Evolutionary conservation across 2,329 filamentous ascomycete species (phyloP), one percentile per base, ranked within the genome.

Genomic region (Escovopsis weberi): DNA sequence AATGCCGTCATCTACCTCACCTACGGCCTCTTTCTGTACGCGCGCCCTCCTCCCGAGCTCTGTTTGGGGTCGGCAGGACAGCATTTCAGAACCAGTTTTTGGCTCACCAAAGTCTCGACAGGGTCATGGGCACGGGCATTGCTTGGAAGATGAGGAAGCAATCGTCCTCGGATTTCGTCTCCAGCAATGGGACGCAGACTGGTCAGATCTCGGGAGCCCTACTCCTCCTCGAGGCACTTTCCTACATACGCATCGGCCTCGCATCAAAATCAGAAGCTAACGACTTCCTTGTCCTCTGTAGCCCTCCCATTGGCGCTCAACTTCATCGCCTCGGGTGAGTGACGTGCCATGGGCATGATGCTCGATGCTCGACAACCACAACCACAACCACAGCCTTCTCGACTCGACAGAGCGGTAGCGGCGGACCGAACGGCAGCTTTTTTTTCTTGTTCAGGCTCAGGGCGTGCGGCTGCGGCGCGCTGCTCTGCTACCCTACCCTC

Each of bases 241-340:
- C 26, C 11, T 33, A 15, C 35, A 23, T n/a, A n/a, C n/a, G n/a
- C 2, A n/a, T 40, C n/a, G 5, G 9, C 32, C 15, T 35, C 19
- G 28, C 37, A 15, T 26, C 26, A 2, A 9, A 15, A 26, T 18
- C 11, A 12, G 33, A 30, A 26, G 51, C 61, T 66, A 51, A 66
- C 57, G 46, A 40, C 10, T 23, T 44, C 12, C 26, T 28, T 28
- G 37, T 48, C 38, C 42, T 48, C 52, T 46, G 39, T 55, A 91
- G 85, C 82, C 51, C 66, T 86, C 50, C 85, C 85, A 53, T 68
- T 91, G 63, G 83, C 85, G 61, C 71, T 91, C 59, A 91, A 91
- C 67, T 91, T 91, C 69, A 84, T 91, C 67, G 85, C 85, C 62
- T 85, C 84, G 69, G 83, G 85, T 91, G 78, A 89, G 85, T 89